Evolutionary conservation across 192 early-diverging fungal species (phyloP), one percentile per base, ranked within the genome.

Genomic region (Pilaira anomala): DNA sequence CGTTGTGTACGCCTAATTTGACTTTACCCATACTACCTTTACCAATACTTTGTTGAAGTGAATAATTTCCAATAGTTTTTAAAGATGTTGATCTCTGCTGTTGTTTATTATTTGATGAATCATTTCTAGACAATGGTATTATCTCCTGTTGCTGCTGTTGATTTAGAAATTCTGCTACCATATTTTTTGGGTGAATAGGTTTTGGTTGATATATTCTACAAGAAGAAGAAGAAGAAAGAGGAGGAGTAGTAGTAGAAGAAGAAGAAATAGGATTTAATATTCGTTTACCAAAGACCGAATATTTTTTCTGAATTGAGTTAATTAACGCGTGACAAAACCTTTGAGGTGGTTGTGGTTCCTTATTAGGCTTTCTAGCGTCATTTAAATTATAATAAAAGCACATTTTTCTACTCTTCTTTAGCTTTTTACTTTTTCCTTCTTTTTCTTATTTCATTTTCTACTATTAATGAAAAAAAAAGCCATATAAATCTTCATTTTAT

Each of bases 1-100:
- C 60, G 8, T 63, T 69, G 67, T 95, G 87, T n/a, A 89, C 78
- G 36, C 93, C 96, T 11, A 98, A 79, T 71, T 98, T 98, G 61
- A 98, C 96, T 74, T 97, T 98, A 51, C 94, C 96, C 89, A 93
- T 94, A 66, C 88, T 92, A 13, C 96, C 96, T 42, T 93, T 91
- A 30, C 96, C 96, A 44, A 98, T 81, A 5, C 93, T 97, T 63
- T 97, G 92, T 5, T 59, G 51, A 18, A 73, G 46, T 26, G 65
- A 52, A 29, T 63, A 73, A 21, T 73, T 67, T 33, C 71, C 71
- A 46, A 73, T 63, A 3, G 46, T 59, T 52, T 73, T 73, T 21
- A 52, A 58, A 45, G 59, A 54, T 19, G 8, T 28, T 26, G 16
- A 22, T 25, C 39, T 51, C 26, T 30, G 65, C 14, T 18, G 11